Conservation (phyloP, 1,139 yeast genomes). For the Pichia sp. region DNA sequence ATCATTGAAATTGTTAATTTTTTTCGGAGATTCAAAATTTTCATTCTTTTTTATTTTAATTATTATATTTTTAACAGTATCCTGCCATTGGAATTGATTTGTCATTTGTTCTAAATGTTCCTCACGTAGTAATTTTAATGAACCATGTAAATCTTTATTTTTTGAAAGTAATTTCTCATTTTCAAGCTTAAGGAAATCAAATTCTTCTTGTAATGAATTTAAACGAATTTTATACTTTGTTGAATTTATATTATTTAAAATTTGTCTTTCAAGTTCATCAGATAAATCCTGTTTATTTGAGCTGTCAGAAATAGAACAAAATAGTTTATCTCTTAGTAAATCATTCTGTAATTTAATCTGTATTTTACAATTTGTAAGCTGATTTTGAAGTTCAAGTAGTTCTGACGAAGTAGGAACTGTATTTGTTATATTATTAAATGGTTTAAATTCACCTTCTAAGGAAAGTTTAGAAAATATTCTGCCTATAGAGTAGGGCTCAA, state of each 20-base stretch:
- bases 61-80: constrained; percentile 5
- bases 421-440: neutral
- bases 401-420: constrained; percentile 12
- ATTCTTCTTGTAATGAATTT: neutral
- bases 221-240: constrained; percentile 5
- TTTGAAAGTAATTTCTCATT: constrained; percentile 22
- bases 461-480: constrained; percentile 7
- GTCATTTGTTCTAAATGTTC: constrained; percentile 23
- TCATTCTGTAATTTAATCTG: constrained; percentile 27
- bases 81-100: constrained; percentile 26
- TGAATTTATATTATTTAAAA: constrained; percentile 5
- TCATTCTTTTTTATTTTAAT: neutral
- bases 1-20: constrained; percentile 4
- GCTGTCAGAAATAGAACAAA: neutral
- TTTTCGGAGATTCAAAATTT: neutral
- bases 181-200: constrained; percentile 7
- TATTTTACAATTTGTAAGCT: constrained; percentile 27
- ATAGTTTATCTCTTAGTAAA: constrained; percentile 20
- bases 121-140: constrained; percentile 22
- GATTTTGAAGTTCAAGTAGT: constrained; percentile 22
- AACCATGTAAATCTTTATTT: constrained; percentile 16
- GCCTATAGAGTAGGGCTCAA: neutral
- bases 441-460: neutral
- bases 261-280: constrained; percentile 10
- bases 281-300: constrained; percentile 5